These are phyloP conservation scores for Penicillium occitanis DNA, from an alignment of 2,329 filamentous ascomycete genomes.

Conservation along the genomic window DNA sequence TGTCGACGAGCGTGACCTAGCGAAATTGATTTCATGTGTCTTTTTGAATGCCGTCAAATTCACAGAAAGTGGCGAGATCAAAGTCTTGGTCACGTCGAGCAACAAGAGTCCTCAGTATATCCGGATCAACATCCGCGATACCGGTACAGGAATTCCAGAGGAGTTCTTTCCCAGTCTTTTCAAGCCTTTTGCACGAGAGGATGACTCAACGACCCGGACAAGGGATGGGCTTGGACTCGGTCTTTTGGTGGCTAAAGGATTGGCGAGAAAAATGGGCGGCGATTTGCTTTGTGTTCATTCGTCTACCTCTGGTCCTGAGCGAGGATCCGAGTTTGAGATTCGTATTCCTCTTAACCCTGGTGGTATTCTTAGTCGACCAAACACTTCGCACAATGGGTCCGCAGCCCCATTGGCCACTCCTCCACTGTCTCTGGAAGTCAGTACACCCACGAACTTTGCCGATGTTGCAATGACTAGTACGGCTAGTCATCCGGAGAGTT, in stretches of 20 bases:
- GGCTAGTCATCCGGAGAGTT: background rate
- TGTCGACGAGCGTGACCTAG: constrained; percentile 63
- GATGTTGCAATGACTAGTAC: background rate
- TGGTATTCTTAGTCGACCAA: constrained; percentile 47
- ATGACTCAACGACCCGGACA: constrained; percentile 65
- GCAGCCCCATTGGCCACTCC: constrained; percentile 29
- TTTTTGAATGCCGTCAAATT: constrained; percentile 70
- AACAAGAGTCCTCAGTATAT: constrained; percentile 52
- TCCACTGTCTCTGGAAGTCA: constrained; percentile 2
- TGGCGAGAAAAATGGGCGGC: constrained; percentile 67
- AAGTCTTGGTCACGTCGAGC: constrained; percentile 55
- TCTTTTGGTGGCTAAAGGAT: constrained; percentile 69
- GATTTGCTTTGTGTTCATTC: constrained; percentile 65
- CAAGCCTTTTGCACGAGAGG: constrained; percentile 68
- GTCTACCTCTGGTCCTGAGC: constrained; percentile 59
- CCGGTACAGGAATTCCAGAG: constrained; percentile 66
- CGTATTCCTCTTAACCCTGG: constrained; percentile 59
- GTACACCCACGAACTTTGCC: background rate
- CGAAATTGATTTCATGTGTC: constrained; percentile 64
- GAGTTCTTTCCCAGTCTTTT: constrained; percentile 67
- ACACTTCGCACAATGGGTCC: constrained; percentile 50
- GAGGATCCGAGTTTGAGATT: constrained; percentile 69
- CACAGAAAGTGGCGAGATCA: constrained; percentile 63
- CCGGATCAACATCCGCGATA: constrained; percentile 63
- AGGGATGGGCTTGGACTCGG: constrained; percentile 69